A percentile compares a stretch with the other conserved stretches of the same genome.
These are phyloP conservation scores for Herpetomonas muscarum DNA, from an alignment of 208 protist genomes.

Conservation along the genomic window DNA sequence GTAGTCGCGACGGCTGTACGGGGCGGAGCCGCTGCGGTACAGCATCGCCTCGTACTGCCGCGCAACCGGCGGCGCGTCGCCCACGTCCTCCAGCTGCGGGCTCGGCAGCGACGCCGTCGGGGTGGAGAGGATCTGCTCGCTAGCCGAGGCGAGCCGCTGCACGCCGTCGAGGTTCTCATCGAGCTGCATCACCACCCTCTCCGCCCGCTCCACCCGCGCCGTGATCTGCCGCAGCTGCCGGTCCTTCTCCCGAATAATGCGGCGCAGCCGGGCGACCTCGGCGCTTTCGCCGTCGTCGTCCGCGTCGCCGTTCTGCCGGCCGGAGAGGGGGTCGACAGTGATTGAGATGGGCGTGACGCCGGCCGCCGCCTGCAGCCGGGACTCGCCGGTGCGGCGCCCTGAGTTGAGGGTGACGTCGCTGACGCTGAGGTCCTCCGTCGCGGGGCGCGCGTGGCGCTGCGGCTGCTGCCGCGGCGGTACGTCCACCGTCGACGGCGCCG, in stretches of 20 bases:
- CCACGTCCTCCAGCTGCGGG: not conserved
- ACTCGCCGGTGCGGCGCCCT: not conserved
- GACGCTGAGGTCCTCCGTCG: not conserved
- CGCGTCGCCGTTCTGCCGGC: not conserved
- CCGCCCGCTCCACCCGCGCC: conserved; percentile 16
- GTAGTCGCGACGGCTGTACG: no score
- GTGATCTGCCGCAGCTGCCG: conserved; percentile 14
- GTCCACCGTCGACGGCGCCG: not conserved
- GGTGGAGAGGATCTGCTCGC: not conserved
- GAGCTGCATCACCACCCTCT: conserved; percentile 8
- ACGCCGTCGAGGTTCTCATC: conserved; percentile 5
- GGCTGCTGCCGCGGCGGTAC: not conserved
- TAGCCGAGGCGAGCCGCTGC: conserved; percentile 5
- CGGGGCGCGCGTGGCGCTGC: no score
- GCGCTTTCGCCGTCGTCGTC: not conserved
- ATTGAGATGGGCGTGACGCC: not conserved
- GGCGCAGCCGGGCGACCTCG: conserved; percentile 10
- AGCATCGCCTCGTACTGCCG: no score
- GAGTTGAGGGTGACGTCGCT: not conserved
- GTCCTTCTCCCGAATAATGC: conserved; percentile 5
- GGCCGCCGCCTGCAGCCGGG: not conserved
- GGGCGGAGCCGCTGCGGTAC: no score
- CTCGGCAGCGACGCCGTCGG: not conserved
- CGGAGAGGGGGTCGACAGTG: not conserved
- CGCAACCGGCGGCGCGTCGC: not conserved